phyloP scores from a whole-genome alignment of 2,329 filamentous ascomycete genomes.

The Madurella mycetomatis region DNA sequence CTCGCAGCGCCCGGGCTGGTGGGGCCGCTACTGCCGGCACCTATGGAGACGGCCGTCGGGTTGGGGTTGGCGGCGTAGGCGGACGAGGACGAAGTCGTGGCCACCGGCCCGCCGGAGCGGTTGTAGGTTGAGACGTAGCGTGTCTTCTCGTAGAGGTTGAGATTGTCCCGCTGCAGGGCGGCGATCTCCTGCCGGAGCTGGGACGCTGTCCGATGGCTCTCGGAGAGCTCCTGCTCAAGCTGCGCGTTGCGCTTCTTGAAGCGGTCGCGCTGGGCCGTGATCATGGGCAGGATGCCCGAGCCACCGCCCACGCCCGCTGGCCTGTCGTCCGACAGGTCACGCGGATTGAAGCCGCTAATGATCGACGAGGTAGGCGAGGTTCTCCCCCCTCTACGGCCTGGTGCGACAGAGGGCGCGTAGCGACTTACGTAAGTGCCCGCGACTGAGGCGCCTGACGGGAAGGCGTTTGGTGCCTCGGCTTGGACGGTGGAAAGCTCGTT shows the following conservation, averaged over 20 bases:
- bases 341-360: conserved; percentile 90
- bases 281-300: conserved; percentile 92
- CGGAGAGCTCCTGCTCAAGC: conserved; percentile 84
- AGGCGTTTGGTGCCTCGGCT: conserved; percentile 74
- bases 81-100: conserved; percentile 58
- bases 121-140: conserved; percentile 94
- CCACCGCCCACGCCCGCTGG: conserved; percentile 59
- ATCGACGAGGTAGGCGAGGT: conserved; percentile 95
- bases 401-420: conserved; percentile 60
- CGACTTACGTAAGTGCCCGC: conserved; percentile 85
- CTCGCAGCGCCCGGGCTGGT: background rate
- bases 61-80: conserved; percentile 65
- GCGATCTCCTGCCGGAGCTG: conserved; percentile 86
- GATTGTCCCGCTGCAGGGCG: conserved; percentile 90
- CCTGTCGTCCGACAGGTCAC: conserved; percentile 47
- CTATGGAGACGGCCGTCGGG: conserved; percentile 62
- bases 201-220: conserved; percentile 75
- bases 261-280: conserved; percentile 93
- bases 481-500: conserved; percentile 87
- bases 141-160: conserved; percentile 95
- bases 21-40: conserved; percentile 51
- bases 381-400: conserved; percentile 60
- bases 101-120: conserved; percentile 54
- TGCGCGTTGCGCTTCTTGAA: conserved; percentile 96
- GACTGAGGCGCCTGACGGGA: conserved; percentile 86